phyloP scores from a whole-genome alignment of 2,329 filamentous ascomycete species.

The Clonostachys rosea region DNA sequence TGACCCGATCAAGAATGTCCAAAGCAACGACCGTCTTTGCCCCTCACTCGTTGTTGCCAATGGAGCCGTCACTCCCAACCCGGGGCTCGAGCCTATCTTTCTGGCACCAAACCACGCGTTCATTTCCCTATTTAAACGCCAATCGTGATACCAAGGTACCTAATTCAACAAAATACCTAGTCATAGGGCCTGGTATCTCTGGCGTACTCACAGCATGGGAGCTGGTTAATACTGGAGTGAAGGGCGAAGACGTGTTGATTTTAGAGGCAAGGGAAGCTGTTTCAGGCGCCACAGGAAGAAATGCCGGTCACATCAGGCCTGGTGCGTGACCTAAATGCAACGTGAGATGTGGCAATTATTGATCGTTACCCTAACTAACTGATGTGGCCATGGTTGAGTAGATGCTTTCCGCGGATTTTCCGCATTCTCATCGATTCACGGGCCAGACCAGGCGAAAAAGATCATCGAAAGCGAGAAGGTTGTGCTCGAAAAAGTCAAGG shows the following conservation, averaged over 20 bases:
- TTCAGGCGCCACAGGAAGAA: conserved; percentile 34
- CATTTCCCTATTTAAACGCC: conserved; percentile 30
- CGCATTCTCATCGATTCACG: not conserved
- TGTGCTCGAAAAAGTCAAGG: conserved; percentile 22
- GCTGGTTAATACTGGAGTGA: conserved; percentile 23
- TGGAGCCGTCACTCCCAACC: too few relatives aligned
- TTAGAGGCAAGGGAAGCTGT: conserved; percentile 37
- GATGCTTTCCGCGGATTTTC: conserved; percentile 41
- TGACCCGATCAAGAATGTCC: too few relatives aligned
- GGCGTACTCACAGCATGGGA: conserved; percentile 32
- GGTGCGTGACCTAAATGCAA: conserved; percentile 1
- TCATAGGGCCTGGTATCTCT: conserved; percentile 36
- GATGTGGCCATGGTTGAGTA: too few relatives aligned
- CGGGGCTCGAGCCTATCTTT: conserved; percentile 10
- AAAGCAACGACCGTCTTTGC: too few relatives aligned
- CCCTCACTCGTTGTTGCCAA: too few relatives aligned
- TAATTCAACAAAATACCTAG: conserved; percentile 20
- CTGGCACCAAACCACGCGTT: conserved; percentile 39
- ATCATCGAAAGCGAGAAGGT: not conserved
- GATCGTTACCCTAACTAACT: too few relatives aligned
- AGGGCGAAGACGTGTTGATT: conserved; percentile 25
- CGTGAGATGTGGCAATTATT: too few relatives aligned
- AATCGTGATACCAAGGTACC: conserved; percentile 22
- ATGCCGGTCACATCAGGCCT: conserved; percentile 37
- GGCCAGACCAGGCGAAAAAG: not conserved